These are phyloP conservation scores for Citrus medica DNA, from an alignment of 345 rosid species.

Conservation along the genomic window DNA sequence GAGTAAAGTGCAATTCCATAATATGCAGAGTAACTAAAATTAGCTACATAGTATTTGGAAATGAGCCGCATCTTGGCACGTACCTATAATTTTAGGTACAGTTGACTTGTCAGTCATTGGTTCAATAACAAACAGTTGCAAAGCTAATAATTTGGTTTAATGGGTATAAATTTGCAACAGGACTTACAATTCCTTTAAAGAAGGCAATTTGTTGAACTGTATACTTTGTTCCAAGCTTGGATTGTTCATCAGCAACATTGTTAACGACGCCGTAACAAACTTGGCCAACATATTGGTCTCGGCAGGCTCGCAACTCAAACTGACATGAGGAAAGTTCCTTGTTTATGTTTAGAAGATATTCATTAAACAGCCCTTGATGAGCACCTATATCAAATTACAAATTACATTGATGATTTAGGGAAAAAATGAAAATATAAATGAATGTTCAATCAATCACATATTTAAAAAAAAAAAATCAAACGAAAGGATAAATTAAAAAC, in stretches of 20 bases:
- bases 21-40: background rate
- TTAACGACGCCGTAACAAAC: conserved; percentile 84
- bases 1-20: background rate
- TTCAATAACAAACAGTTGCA: background rate
- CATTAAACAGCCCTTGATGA: conserved; percentile 46
- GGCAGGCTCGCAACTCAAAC: conserved; percentile 77
- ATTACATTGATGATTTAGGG: background rate
- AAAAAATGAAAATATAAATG: too few species aligned
- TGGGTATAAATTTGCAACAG: background rate
- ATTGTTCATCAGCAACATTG: conserved; percentile 77
- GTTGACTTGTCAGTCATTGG: background rate
- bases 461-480: too few species aligned
- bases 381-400: conserved; percentile 32
- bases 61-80: background rate
- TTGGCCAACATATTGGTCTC: conserved; percentile 70
- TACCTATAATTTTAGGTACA: background rate
- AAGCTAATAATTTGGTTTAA: background rate
- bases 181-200: conserved; percentile 80
- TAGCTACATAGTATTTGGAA: too few species aligned
- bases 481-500: background rate
- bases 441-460: background rate
- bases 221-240: conserved; percentile 84
- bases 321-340: conserved; percentile 74
- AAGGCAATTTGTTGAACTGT: conserved; percentile 81
- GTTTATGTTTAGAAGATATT: conserved; percentile 74